Conservation (phyloP, 2,329 filamentous ascomycete species). For the Geosmithia putterillii region DNA sequence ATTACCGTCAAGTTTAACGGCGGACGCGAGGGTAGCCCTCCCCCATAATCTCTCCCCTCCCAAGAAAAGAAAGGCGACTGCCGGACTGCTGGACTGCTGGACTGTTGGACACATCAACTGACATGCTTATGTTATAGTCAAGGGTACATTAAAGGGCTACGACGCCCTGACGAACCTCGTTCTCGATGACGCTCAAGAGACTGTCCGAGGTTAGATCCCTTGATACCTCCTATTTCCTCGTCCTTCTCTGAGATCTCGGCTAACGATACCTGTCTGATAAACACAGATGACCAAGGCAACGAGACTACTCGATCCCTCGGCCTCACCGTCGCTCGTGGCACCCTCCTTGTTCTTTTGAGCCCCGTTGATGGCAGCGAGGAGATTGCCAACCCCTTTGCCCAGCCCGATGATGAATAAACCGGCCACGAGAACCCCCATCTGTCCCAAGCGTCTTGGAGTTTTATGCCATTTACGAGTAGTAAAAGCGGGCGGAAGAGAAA, state of each 20-base stretch:
- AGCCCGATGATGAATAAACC: constrained; percentile 48
- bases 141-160: constrained; percentile 84
- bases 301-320: constrained; percentile 70
- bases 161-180: constrained; percentile 98
- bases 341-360: constrained; percentile 82
- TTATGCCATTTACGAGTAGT: too few relatives aligned
- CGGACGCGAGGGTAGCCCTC: constrained; percentile 64
- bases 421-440: too few relatives aligned
- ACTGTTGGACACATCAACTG: too few relatives aligned
- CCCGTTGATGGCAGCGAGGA: constrained; percentile 91
- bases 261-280: not conserved
- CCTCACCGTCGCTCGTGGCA: constrained; percentile 82
- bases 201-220: constrained; percentile 58
- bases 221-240: too few relatives aligned
- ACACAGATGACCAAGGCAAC: constrained; percentile 81
- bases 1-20: constrained; percentile 96
- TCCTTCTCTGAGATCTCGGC: not conserved
- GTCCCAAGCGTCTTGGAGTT: too few relatives aligned
- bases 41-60: not conserved
- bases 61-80: too few relatives aligned
- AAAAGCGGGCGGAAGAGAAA: too few relatives aligned
- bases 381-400: constrained; percentile 86
- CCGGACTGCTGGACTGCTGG: too few relatives aligned
- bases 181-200: constrained; percentile 84
- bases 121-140: constrained; percentile 60